Base-by-base conservation (phyloP, 345 rosid genomes). In the Conringia planisiliqua region DNA sequence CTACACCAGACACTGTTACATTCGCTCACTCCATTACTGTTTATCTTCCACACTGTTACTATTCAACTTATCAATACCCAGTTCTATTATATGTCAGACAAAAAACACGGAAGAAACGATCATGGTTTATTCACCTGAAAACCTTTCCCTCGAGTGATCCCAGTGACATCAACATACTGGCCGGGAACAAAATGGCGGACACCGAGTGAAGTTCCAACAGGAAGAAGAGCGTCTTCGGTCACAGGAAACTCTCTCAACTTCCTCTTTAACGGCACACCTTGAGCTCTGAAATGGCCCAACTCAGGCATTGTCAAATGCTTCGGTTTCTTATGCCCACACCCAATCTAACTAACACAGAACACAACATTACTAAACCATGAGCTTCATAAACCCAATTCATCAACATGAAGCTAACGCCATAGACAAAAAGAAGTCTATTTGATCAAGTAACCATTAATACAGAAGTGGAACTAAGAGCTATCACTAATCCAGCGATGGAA, bases 231-330 rank as follows among this genome's bases (percentile, higher is more conserved):
- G 72, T 92, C 97, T 83, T 92, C 98, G 0, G 94, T 90, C 62
- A 95, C 98, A 22, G 96, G 98, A 75, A 92, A 92, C 84, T 95
- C 98, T 76, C 78, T 87, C 84, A 95, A 66, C 76, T 95, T 95
- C 83, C 98, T 88, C 91, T 86, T 89, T 81, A 95, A 78, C 3
- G 96, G 91, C 82, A 92, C 99, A 57, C 86, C 92, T 70, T 95
- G 97, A 79, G 96, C 93, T 83, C 99, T 90, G 72, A 92, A 95
- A 86, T 95, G 99, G 42, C 98, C 99, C 46, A 95, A 87, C 80
- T 86, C 96, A 27, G 99, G 96, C 82, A 86, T 92, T 0, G 86
- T 89, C 84, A 95, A 86, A 81, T 95, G 97, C 78, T 95, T 95
- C 5, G 82, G 86, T 79, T 95, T 95, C 91, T 95, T 95, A 75